phyloP scores from a whole-genome alignment of 371 early-diverging fungal genomes.

The Mucor racemosus region DNA sequence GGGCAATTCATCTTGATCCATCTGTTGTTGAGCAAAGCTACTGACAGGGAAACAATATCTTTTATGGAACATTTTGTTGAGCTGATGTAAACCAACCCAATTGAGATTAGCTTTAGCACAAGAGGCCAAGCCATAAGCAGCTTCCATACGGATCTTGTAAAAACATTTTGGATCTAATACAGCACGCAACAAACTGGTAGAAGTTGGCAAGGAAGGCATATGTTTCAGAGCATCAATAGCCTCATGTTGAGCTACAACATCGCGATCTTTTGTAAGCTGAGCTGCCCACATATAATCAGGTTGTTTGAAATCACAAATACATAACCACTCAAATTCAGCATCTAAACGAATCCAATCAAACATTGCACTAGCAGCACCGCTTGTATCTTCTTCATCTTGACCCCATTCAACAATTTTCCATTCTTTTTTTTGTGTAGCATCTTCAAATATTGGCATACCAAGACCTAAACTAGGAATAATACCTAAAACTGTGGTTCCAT shows the following conservation, averaged over 20 bases:
- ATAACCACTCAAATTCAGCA: conserved; percentile 95
- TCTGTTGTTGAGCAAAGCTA: conserved; percentile 18
- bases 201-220: conserved; percentile 71
- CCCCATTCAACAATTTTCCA: conserved; percentile 86
- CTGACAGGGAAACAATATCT: conserved; percentile 69
- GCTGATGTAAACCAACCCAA: conserved; percentile 76
- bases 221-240: conserved; percentile 72
- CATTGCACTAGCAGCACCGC: conserved; percentile 73
- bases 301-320: conserved; percentile 88
- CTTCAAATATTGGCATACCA: conserved; percentile 75
- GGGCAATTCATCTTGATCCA: conserved; percentile 46
- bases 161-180: conserved; percentile 86
- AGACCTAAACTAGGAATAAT: conserved; percentile 62
- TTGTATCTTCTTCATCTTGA: conserved; percentile 75
- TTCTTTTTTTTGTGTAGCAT: conserved; percentile 69
- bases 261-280: conserved; percentile 91
- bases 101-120: conserved; percentile 62
- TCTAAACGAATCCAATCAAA: conserved; percentile 98
- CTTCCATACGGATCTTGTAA: conserved; percentile 93
- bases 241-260: conserved; percentile 96
- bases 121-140: conserved; percentile 85
- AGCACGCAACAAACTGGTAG: conserved; percentile 77
- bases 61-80: conserved; percentile 77
- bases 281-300: conserved; percentile 97
- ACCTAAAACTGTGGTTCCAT: conserved; percentile 46